Evolutionary conservation across 129 eudicot species (phyloP).

Genomic region (Tagetes erecta): DNA sequence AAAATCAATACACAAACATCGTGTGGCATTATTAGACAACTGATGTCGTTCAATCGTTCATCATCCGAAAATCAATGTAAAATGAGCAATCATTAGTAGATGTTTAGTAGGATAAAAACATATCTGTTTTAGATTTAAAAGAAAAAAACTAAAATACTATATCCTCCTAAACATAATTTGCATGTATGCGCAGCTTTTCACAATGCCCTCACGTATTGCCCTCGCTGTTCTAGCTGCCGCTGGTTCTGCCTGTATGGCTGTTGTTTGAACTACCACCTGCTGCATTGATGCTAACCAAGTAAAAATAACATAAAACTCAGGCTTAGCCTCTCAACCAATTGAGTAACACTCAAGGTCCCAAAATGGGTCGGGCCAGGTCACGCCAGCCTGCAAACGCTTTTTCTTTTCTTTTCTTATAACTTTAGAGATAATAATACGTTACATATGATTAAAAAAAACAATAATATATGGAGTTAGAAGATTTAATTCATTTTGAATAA

Average conservation of each 20-base stretch:
- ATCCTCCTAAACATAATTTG: slow-evolving; percentile 34
- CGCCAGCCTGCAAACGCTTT: not conserved
- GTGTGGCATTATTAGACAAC: not conserved
- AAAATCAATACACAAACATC: not conserved
- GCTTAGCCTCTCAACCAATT: slow-evolving; percentile 23
- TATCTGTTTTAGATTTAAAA: not conserved
- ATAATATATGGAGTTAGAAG: not conserved
- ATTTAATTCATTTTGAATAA: not conserved
- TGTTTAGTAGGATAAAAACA: not conserved
- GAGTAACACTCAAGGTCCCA: slow-evolving; percentile 9
- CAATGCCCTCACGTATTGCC: slow-evolving; percentile 65
- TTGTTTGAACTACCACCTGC: slow-evolving; percentile 64
- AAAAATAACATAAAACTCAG: slow-evolving; percentile 62
- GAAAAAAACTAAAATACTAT: not conserved
- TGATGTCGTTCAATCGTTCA: not conserved
- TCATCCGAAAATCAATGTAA: not conserved
- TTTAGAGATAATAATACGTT: too few species aligned
- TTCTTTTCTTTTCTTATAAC: not conserved
- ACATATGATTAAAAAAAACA: not conserved
- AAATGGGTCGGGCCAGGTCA: not conserved
- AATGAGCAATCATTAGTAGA: not conserved
- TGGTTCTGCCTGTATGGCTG: slow-evolving; percentile 46
- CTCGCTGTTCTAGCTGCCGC: slow-evolving; percentile 79
- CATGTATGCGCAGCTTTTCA: slow-evolving; percentile 60
- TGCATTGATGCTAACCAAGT: slow-evolving; percentile 78